A percentile compares a stretch with the other conserved stretches of the same genome.
Evolutionary conservation across 495 filamentous ascomycete species (phyloP).

Genomic region (Patellaria atrata): DNA sequence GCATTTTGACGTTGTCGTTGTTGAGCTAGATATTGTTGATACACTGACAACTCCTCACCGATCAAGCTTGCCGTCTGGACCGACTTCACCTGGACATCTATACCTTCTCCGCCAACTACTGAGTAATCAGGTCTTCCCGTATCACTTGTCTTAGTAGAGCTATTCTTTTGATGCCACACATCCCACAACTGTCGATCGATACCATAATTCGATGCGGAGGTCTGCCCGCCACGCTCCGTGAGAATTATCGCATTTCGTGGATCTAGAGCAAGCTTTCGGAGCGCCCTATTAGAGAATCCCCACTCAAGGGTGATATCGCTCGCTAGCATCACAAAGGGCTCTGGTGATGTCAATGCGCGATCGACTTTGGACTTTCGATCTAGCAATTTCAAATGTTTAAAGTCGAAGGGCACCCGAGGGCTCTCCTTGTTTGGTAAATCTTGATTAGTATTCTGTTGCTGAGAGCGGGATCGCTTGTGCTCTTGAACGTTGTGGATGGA

Average conservation of each 20-base stretch:
- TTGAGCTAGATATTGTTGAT: conserved; percentile 81
- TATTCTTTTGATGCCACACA: conserved; percentile 16
- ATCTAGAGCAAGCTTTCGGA: conserved; percentile 59
- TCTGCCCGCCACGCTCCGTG: conserved; percentile 40
- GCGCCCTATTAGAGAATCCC: conserved; percentile 83
- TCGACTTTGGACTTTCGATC: conserved; percentile 62
- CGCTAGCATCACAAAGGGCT: conserved; percentile 64
- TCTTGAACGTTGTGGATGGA: conserved; percentile 11
- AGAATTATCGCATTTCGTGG: conserved; percentile 69
- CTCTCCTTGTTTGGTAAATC: conserved; percentile 19
- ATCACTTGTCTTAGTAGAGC: not conserved
- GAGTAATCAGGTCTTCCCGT: conserved; percentile 2
- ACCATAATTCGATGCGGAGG: conserved; percentile 8
- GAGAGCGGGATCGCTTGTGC: conserved; percentile 9
- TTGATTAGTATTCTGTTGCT: conserved; percentile 28
- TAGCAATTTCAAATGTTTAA: conserved; percentile 68
- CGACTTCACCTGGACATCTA: conserved; percentile 42
- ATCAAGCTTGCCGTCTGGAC: conserved; percentile 50
- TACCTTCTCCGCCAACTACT: conserved; percentile 45
- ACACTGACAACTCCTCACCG: conserved; percentile 57
- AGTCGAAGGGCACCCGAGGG: conserved; percentile 66
- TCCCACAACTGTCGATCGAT: conserved; percentile 27
- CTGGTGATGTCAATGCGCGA: conserved; percentile 37
- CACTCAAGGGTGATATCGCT: conserved; percentile 83
- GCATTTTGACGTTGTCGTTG: conserved; percentile 67